Percentiles rank a stretch among this genome's conserved stretches.
phyloP scores from a whole-genome alignment of 2,329 filamentous ascomycete genomes.

The Falciphora oryzae region DNA sequence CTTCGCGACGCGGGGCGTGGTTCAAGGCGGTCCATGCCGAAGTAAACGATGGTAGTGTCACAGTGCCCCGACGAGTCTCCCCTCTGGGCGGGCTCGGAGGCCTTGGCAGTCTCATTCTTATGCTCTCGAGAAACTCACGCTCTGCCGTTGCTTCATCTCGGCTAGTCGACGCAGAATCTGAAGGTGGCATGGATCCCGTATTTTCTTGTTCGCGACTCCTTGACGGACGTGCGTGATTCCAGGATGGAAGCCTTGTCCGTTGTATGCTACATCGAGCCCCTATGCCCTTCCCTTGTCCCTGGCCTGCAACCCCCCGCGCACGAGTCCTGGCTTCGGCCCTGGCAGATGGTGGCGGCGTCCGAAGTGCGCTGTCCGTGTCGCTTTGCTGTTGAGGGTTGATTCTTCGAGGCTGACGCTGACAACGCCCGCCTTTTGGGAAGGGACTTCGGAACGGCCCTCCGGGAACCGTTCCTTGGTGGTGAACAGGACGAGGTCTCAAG shows the following conservation, averaged over 20 bases:
- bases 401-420: neutral
- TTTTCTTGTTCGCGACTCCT: neutral
- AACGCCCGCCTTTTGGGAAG: neutral
- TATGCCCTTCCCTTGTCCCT: neutral
- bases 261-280: neutral
- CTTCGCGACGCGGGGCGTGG: neutral
- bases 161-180: no score
- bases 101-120: neutral
- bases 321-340: neutral
- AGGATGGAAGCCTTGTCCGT: neutral
- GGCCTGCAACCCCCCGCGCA: no score
- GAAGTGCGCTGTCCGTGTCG: neutral
- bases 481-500: no score
- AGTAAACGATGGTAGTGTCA: neutral
- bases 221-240: no score
- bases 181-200: neutral
- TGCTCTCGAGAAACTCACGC: neutral
- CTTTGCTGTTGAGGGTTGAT: neutral
- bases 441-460: neutral
- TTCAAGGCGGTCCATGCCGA: neutral
- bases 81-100: neutral
- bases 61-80: neutral
- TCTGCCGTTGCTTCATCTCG: neutral
- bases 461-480: no score
- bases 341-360: neutral